Evolutionary conservation across 169 alveolate genomes (phyloP), one percentile per base, ranked within the genome.

Genomic region (Prorocentrum cordatum): DNA sequence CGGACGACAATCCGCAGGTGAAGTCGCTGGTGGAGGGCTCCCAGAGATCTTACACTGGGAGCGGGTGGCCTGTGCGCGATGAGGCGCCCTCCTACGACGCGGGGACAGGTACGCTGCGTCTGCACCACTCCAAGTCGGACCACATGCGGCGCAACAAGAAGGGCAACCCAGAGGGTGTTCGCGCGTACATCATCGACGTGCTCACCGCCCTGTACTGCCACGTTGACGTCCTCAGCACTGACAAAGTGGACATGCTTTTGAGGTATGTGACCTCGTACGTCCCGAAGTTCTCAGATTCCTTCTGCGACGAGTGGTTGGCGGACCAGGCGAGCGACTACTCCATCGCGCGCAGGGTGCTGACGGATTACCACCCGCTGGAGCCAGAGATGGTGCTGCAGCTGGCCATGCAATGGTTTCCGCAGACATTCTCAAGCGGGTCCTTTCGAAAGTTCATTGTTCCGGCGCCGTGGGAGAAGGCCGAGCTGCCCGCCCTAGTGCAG

Each of bases 311-410:
- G 16, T 54, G 71, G 72, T 20, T 75, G 5, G 0, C 7, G 10
- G 86, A 75, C 27, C 35, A 1, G 2, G 22, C 47, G 27, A n/a
- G 42, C 31, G 86, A n/a, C 61, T 75, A 75, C 20, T 54, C 86
- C 31, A 22, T 54, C 5, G 72, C 72, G 7, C 29, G 39, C 45
- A 50, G 86, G 0, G 86, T 75, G 12, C 29, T 75, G n/a, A 10
- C 61, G 7, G 72, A 50, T 22, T 75, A 33, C 61, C 86, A 75
- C 39, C 86, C 86, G 2, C n/a, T 50, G 31, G 61, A 16, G 39
- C 72, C 86, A 0, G 86, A 75, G 72, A 75, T 75, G 86, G 4
- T 42, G 26, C 22, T 54, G 42, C 72, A 54, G 39, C 39, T 75
- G 58, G 72, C 61, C 61, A 58, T 35, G 72, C 86, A 75, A 5